Conservation (phyloP, 495 filamentous ascomycete genomes). For the Penicillium atrosanguineum region DNA sequence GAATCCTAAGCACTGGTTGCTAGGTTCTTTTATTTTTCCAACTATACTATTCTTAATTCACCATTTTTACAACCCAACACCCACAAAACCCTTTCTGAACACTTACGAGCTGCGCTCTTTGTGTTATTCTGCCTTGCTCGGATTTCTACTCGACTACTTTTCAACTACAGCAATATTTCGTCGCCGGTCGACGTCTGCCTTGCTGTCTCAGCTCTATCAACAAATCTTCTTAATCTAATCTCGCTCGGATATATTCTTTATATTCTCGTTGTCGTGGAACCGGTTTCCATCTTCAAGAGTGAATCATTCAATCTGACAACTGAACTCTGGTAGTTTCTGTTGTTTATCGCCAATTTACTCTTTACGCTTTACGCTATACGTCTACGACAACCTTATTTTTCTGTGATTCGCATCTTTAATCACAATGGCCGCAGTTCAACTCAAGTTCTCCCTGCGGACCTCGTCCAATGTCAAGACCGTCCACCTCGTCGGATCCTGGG, state of each 20-base stretch:
- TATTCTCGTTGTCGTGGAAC: slow-evolving; percentile 29
- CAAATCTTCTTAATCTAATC: slow-evolving; percentile 53
- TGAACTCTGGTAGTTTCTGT: slow-evolving; percentile 24
- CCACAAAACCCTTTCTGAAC: slow-evolving; percentile 8
- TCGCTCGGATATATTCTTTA: slow-evolving; percentile 51
- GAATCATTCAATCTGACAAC: slow-evolving; percentile 6
- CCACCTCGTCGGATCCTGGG: slow-evolving; percentile 97
- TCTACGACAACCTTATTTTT: slow-evolving; percentile 8
- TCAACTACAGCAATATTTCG: slow-evolving; percentile 31
- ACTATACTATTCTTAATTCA: slow-evolving; percentile 32
- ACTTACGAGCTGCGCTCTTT: slow-evolving; percentile 49
- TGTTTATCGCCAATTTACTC: slow-evolving; percentile 12
- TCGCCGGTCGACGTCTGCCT: slow-evolving; percentile 52
- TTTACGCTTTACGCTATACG: slow-evolving; percentile 13
- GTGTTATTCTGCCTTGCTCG: slow-evolving; percentile 32
- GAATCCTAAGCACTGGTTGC: slow-evolving; percentile 51
- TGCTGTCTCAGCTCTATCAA: slow-evolving; percentile 33
- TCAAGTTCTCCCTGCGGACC: slow-evolving; percentile 89
- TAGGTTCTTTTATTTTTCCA: slow-evolving; percentile 43
- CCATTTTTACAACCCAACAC: slow-evolving; percentile 25
- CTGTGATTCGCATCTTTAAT: slow-evolving; percentile 25
- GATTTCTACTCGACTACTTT: slow-evolving; percentile 17
- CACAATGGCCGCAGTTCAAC: slow-evolving; percentile 81
- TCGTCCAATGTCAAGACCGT: slow-evolving; percentile 96
- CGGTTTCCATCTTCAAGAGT: slow-evolving; percentile 21